Conservation (phyloP, 2,329 filamentous ascomycete genomes). For the Aaosphaeria pasadenensis region DNA sequence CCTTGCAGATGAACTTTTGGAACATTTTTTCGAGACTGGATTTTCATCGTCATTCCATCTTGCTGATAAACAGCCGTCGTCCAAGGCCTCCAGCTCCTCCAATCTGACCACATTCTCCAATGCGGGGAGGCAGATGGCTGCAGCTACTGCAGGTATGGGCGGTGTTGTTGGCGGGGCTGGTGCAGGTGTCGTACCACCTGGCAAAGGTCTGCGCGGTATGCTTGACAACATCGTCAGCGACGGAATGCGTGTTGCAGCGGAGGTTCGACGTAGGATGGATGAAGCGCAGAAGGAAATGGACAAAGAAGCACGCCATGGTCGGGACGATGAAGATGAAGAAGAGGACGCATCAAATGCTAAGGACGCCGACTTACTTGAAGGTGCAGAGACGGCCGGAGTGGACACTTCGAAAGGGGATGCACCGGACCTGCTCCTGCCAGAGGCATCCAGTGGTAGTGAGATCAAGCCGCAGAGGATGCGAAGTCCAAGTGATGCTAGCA, state of each 20-base stretch:
- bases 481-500: conserved; percentile 32
- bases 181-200: conserved; percentile 57
- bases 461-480: conserved; percentile 27
- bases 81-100: conserved; percentile 54
- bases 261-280: conserved; percentile 89
- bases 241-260: conserved; percentile 91
- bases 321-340: conserved; percentile 62
- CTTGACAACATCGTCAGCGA: conserved; percentile 97
- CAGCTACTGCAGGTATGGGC: conserved; percentile 38
- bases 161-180: conserved; percentile 44
- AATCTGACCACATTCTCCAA: conserved; percentile 85
- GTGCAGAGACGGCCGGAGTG: conserved; percentile 48
- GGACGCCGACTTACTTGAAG: conserved; percentile 48
- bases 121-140: conserved; percentile 49
- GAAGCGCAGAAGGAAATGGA: conserved; percentile 92
- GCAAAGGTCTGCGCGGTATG: conserved; percentile 82
- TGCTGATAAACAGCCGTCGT: conserved; percentile 59
- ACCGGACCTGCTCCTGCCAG: conserved; percentile 11
- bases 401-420: conserved; percentile 20
- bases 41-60: conserved; percentile 93
- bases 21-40: conserved; percentile 95
- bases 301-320: conserved; percentile 61
- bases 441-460: conserved; percentile 15
- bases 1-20: conserved; percentile 88
- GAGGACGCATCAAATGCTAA: conserved; percentile 49